Evolutionary conservation across 139 green algal species (phyloP), one percentile per base, ranked within the genome.

Genomic region (Chlamydomonas asymmetrica): DNA sequence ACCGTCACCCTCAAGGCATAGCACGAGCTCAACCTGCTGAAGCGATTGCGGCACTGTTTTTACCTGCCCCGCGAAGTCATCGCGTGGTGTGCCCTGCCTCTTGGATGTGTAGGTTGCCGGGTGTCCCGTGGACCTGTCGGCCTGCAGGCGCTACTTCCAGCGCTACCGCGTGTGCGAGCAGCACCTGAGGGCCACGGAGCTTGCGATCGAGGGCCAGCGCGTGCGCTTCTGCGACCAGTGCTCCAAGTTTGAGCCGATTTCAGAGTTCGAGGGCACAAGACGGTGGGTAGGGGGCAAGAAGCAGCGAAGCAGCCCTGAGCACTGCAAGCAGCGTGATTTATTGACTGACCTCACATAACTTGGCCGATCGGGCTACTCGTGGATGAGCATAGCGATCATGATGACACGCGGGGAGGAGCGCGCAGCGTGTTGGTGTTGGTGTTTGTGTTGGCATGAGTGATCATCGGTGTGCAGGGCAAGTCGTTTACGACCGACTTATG

Each of bases 81-180:
- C n/a, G n/a, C n/a, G n/a, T n/a, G n/a, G 45, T 52, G 45, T 16
- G 10, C 10, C 45, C 45, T 52, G 45, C 10, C 16, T 35, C 60
- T 48, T 10, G 6, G 31, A 20, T 5, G 18, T 4, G 41, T 76
- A 92, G 80, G 85, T 82, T 1, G 87, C 89, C 37, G 80, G 76
- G 27, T 92, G 87, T 66, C 40, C 45, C 29, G 64, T 60, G 0
- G 73, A 85, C 31, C 32, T 92, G 34, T 54, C 49, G 9, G 61
- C 57, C 8, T 74, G 88, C 65, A 79, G 68, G 60, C 70, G 87
- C 32, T 92, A 92, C 76, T 79, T 91, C 66, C 64, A 74, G 16
- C 82, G 87, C 9, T 92, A 92, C 76, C 87, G 87, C 67, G 86
- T 92, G 40, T 91, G 85, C 62, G 63, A 87, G 60, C 65, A 66